Evolutionary conservation across 2,329 filamentous ascomycete species (phyloP).

Genomic region (Clonostachys rhizophaga): DNA sequence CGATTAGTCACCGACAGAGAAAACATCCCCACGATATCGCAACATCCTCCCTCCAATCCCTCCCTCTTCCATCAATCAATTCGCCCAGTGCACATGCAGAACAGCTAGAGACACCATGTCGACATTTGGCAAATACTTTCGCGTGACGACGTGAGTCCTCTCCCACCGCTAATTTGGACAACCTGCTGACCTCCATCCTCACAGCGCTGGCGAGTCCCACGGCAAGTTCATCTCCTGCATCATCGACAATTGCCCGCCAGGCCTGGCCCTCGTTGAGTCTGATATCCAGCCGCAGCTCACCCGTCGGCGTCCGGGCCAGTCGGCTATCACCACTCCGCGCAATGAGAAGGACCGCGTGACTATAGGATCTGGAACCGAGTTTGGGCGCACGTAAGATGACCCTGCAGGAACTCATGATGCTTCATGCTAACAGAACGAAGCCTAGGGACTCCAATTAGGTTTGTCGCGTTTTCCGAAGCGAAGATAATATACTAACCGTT

Average conservation of each 20-base stretch:
- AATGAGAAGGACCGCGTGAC: constrained; percentile 89
- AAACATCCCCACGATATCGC: not conserved
- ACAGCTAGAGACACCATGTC: constrained; percentile 54
- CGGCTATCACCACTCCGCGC: constrained; percentile 82
- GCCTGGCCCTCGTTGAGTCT: constrained; percentile 76
- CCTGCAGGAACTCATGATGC: not conserved
- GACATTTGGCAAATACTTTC: constrained; percentile 79
- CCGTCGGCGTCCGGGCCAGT: constrained; percentile 83
- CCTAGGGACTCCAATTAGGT: constrained; percentile 81
- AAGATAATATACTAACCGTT: not conserved
- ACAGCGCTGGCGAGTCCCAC: constrained; percentile 62
- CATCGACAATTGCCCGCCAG: constrained; percentile 86
- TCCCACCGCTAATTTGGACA: not conserved
- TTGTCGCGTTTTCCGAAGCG: constrained; percentile 46
- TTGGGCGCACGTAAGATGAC: constrained; percentile 60
- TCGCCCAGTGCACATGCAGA: not conserved
- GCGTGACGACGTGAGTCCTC: constrained; percentile 69
- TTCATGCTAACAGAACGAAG: not conserved
- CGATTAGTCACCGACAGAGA: not conserved
- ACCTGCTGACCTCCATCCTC: not conserved
- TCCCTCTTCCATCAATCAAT: not conserved
- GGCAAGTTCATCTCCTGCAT: constrained; percentile 93
- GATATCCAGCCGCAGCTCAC: constrained; percentile 96
- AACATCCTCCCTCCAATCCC: not conserved
- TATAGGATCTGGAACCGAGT: constrained; percentile 91